Conservation (phyloP, 257 asterid genomes). For the Ilex aquifolium region DNA sequence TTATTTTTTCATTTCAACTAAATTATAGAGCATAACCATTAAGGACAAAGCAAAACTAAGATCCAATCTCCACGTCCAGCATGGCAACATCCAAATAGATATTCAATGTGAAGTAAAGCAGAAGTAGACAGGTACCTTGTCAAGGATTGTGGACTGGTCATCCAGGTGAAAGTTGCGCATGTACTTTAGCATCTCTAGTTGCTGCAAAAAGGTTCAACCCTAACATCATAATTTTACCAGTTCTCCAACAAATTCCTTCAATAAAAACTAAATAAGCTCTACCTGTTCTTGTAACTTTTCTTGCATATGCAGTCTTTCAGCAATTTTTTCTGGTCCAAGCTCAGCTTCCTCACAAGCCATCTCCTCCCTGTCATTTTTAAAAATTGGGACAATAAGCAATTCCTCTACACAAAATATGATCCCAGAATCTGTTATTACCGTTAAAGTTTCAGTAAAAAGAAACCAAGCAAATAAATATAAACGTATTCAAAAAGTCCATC, state of each 20-base stretch:
- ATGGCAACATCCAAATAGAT: no score
- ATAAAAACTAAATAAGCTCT: conserved; percentile 3
- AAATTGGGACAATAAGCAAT: not conserved
- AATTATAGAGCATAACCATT: no score
- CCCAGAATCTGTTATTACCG: conserved; percentile 1
- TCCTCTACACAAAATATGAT: no score
- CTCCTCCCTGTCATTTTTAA: conserved; percentile 65
- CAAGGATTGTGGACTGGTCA: conserved; percentile 79
- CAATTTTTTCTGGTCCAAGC: conserved; percentile 69
- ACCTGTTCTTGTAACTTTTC: conserved; percentile 66
- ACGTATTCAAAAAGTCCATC: not conserved
- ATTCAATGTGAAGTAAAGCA: no score
- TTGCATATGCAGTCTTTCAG: conserved; percentile 52
- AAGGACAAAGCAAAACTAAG: no score
- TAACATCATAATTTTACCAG: not conserved
- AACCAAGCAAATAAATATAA: not conserved
- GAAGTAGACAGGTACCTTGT: conserved; percentile 37
- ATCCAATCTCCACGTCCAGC: no score
- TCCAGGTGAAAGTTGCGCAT: conserved; percentile 67
- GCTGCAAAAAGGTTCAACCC: conserved; percentile 35
- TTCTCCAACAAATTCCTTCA: conserved; percentile 1
- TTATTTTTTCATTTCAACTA: no score
- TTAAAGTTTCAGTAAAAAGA: not conserved
- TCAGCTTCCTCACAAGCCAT: conserved; percentile 90
- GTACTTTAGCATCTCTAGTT: conserved; percentile 80